These are phyloP conservation scores for Thermothielavioides terrestris DNA, from an alignment of 495 filamentous ascomycete species.

Conservation along the genomic window DNA sequence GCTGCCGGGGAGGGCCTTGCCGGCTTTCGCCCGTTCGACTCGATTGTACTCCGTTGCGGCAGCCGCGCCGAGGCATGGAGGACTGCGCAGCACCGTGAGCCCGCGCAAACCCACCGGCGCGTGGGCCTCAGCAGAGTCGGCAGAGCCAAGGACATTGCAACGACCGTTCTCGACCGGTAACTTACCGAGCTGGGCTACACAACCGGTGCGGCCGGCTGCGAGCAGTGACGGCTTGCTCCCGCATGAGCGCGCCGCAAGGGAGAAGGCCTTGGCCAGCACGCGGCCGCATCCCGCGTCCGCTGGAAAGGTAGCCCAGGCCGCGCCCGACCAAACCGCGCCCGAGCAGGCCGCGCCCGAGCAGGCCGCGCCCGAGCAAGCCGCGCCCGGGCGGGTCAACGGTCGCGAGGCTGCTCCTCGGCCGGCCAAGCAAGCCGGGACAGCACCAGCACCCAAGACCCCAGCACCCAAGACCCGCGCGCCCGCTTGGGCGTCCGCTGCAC, in stretches of 20 bases:
- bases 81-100: neutral
- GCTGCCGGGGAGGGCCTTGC: no score
- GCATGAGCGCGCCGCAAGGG: neutral
- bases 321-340: no score
- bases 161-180: neutral
- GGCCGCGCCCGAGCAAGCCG: no score
- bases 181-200: slow-evolving; percentile 8
- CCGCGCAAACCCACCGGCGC: neutral
- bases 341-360: neutral
- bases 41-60: neutral
- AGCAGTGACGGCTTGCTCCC: slow-evolving; percentile 7
- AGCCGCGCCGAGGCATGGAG: neutral
- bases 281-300: neutral
- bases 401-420: neutral
- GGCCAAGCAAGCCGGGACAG: neutral
- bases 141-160: no score
- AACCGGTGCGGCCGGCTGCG: neutral
- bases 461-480: neutral
- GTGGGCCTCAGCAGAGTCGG: neutral
- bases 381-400: neutral
- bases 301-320: no score
- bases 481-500: neutral
- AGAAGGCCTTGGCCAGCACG: neutral
- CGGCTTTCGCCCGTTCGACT: neutral
- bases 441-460: neutral